Evolutionary conservation across 2,329 filamentous ascomycete genomes (phyloP), one percentile per base, ranked within the genome.

Genomic region (Exophiala sp.): DNA sequence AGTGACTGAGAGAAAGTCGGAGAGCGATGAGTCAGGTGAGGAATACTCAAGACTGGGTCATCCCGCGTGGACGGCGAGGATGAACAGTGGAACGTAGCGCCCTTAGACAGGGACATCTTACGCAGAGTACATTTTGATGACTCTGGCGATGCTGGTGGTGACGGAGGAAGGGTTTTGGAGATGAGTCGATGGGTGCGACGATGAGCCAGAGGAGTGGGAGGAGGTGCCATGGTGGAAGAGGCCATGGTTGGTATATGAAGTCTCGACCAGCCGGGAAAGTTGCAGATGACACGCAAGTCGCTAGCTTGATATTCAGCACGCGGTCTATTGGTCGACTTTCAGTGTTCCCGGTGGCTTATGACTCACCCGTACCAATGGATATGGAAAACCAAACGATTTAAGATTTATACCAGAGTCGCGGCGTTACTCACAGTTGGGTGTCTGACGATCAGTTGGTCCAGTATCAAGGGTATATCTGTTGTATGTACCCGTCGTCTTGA

Each of bases 101-200:
- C 84, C 75, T 89, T 90, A 69, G 77, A 80, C 71, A 90, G 79
- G 69, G 76, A 73, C 70, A 80, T 74, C 71, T 76, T 80, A 65
- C 62, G 65, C 51, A 55, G 50, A 50, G 57, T 36, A 49, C 60
- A 64, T 61, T 52, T 50, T 58, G 63, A 63, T 51, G 64, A 57
- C 41, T 63, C 59, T 44, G 58, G 50, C n/a, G 60, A 58, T 38
- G 63, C 57, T 50, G 58, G 45, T 18, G 57, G 60, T 47, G 57
- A 59, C 16, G 54, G 54, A 54, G 60, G 42, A 42, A 59, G 52
- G 34, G 52, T 50, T 39, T 58, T 60, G 46, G 55, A 59, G 51
- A 59, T 53, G 55, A 62, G 55, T 55, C 60, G 55, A 49, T 55
- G 58, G 36, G 60, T 57, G 12, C 63, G 63, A 34, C 63, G 63